A percentile compares a stretch with the other conserved stretches of the same genome.
These are phyloP conservation scores for Sclerotinia trifoliorum DNA, from an alignment of 2,329 filamentous ascomycete species.

Conservation along the genomic window DNA sequence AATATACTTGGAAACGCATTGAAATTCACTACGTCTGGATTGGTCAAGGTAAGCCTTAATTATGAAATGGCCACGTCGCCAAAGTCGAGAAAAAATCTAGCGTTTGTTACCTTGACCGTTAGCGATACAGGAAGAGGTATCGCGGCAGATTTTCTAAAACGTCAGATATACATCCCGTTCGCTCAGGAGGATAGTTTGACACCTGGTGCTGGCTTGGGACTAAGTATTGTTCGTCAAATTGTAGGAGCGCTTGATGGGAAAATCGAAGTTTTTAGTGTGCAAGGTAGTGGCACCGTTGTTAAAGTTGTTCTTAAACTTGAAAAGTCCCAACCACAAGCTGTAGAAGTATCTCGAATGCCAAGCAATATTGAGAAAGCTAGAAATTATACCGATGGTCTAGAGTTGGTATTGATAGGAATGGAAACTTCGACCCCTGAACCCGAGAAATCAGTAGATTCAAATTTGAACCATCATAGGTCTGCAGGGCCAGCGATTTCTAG, in stretches of 20 bases:
- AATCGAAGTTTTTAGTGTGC: conserved; percentile 56
- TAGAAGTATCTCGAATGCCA: conserved; percentile 42
- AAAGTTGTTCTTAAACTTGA: conserved; percentile 33
- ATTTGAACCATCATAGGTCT: neutral
- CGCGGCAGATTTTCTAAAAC: conserved; percentile 59
- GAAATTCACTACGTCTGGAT: conserved; percentile 57
- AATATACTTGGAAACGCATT: conserved; percentile 62
- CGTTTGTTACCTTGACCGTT: conserved; percentile 46
- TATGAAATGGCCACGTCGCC: conserved; percentile 32
- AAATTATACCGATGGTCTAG: conserved; percentile 13
- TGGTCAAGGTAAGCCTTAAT: conserved; percentile 46
- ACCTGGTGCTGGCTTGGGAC: conserved; percentile 59
- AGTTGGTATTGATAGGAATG: conserved; percentile 27
- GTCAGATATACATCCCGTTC: conserved; percentile 55
- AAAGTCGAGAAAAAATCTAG: conserved; percentile 22
- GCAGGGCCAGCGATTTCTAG: conserved; percentile 21
- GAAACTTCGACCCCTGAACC: neutral
- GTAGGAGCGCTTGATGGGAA: conserved; percentile 58
- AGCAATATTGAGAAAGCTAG: conserved; percentile 11
- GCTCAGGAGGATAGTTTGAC: conserved; percentile 54
- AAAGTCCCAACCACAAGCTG: conserved; percentile 4
- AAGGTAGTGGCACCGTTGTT: conserved; percentile 54
- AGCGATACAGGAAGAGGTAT: conserved; percentile 65
- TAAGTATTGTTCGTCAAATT: conserved; percentile 64
- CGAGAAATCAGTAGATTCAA: neutral